Percentiles rank a stretch among this genome's conserved stretches.
phyloP scores from a whole-genome alignment of 306 rosid species.

The Medicago lupulina region DNA sequence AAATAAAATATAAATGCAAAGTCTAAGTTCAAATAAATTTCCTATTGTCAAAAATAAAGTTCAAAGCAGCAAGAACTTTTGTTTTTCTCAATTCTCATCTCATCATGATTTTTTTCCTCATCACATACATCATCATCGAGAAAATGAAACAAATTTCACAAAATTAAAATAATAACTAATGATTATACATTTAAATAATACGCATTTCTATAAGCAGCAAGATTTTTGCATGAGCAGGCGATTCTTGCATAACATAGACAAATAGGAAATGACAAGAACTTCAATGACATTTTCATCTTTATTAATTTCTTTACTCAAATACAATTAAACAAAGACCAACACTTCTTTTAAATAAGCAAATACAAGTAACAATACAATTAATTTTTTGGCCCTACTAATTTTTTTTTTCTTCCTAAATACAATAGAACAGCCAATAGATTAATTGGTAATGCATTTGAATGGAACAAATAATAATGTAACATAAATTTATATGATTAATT shows the following conservation, averaged over 20 bases:
- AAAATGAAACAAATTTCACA: neutral
- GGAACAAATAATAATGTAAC: neutral
- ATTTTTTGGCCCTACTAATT: neutral
- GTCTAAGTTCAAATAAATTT: neutral
- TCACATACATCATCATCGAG: constrained; percentile 5
- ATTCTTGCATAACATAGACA: neutral
- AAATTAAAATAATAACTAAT: neutral
- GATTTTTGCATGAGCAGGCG: neutral
- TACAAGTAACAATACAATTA: neutral
- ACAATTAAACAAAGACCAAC: neutral
- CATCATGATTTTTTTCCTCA: no score
- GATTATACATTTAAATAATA: neutral
- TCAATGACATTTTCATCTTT: neutral
- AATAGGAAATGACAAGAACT: neutral
- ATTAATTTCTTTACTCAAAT: constrained; percentile 10
- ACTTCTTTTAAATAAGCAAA: neutral
- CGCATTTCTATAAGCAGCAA: neutral
- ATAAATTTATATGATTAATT: neutral
- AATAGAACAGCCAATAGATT: neutral
- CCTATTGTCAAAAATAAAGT: neutral
- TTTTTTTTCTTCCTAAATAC: neutral
- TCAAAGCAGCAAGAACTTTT: no score
- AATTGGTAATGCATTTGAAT: neutral
- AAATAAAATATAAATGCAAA: neutral
- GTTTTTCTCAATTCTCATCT: no score